These are phyloP conservation scores for Copromyces sp. DNA, from an alignment of 495 filamentous ascomycete species.

Conservation along the genomic window DNA sequence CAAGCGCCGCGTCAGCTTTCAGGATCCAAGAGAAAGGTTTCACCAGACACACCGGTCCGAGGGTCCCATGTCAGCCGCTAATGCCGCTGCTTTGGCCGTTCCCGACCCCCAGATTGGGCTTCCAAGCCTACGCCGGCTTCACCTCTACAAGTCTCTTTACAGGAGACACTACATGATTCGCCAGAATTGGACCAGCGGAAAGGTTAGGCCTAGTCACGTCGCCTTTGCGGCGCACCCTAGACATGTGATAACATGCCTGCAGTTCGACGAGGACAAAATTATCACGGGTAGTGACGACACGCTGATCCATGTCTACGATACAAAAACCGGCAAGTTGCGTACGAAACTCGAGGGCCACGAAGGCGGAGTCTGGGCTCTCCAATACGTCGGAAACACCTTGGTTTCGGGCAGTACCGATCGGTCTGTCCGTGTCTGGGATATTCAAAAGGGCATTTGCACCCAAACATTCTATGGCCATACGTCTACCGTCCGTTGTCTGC, in stretches of 20 bases:
- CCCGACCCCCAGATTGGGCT: conserved; percentile 75
- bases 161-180: conserved; percentile 82
- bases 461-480: conserved; percentile 97
- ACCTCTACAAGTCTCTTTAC: conserved; percentile 95
- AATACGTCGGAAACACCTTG: conserved; percentile 89
- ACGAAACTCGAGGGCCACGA: conserved; percentile 85
- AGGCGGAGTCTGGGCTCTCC: conserved; percentile 94
- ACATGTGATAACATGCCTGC: conserved; percentile 94
- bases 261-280: conserved; percentile 97
- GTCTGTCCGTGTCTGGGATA: conserved; percentile 96
- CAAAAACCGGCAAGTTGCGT: conserved; percentile 79
- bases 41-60: conserved; percentile 44
- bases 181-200: conserved; percentile 78
- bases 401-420: conserved; percentile 96
- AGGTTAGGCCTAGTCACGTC: conserved; percentile 82
- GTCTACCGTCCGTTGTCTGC: conserved; percentile 90
- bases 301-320: conserved; percentile 97
- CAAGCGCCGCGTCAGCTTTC: conserved; percentile 42
- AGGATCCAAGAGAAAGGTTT: conserved; percentile 28
- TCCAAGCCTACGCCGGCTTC: conserved; percentile 65
- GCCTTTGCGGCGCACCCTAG: conserved; percentile 92
- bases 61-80: conserved; percentile 78
- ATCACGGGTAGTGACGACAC: conserved; percentile 96
- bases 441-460: conserved; percentile 78
- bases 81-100: conserved; percentile 67